A percentile compares a stretch with the other conserved stretches of the same genome.
Evolutionary conservation across 768 basidiomycete species (phyloP).

Genomic region (Cystoderma amianthinum): DNA sequence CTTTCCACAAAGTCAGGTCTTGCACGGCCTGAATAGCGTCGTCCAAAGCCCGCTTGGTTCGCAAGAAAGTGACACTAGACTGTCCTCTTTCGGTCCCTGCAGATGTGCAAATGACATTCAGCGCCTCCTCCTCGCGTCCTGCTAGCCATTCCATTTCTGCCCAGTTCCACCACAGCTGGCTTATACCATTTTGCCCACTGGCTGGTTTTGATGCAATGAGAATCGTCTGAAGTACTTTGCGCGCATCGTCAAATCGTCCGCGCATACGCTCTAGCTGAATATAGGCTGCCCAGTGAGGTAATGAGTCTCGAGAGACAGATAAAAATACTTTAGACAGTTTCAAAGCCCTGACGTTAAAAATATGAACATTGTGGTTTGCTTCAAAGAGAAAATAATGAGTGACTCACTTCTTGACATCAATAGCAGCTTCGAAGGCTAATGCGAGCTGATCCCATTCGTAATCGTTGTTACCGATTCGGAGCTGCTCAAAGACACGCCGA

Average conservation of each 20-base stretch:
- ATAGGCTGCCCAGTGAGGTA: conserved; percentile 69
- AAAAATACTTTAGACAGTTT: conserved; percentile 65
- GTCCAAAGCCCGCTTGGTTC: conserved; percentile 59
- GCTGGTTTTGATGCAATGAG: conserved; percentile 38
- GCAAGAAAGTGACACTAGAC: conserved; percentile 46
- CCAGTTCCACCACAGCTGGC: conserved; percentile 75
- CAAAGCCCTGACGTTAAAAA: conserved; percentile 39
- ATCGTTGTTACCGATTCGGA: conserved; percentile 42
- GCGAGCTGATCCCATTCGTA: conserved; percentile 59
- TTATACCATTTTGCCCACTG: conserved; percentile 24
- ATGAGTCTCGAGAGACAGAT: conserved; percentile 45
- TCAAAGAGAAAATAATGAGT: conserved; percentile 1
- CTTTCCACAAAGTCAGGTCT: conserved; percentile 37
- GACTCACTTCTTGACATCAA: conserved; percentile 50
- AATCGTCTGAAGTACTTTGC: conserved; percentile 72
- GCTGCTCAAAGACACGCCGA: conserved; percentile 51
- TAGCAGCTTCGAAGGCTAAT: conserved; percentile 61
- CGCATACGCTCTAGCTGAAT: conserved; percentile 66
- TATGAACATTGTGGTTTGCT: background rate
- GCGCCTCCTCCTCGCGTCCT: conserved; percentile 39
- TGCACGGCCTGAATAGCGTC: conserved; percentile 27
- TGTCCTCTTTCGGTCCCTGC: conserved; percentile 44
- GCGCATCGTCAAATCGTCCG: conserved; percentile 57
- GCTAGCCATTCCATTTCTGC: conserved; percentile 79
- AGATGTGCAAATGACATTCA: conserved; percentile 47